Conservation (phyloP, 192 early-diverging fungal genomes). For the Powellomyces hirtus region DNA sequence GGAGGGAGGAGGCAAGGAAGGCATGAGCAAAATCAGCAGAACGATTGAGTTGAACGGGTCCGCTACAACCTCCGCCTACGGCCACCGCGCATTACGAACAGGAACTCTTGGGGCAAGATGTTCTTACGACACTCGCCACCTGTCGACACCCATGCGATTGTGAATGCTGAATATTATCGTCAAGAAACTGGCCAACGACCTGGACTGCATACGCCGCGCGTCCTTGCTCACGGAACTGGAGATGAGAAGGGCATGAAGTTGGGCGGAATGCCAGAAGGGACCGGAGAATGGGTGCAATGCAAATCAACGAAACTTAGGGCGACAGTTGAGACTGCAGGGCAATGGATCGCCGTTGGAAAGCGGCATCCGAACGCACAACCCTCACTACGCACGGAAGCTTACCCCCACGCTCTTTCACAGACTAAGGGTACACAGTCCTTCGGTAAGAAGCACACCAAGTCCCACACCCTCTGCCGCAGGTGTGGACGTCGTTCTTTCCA, state of each 20-base stretch:
- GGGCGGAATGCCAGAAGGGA: not conserved
- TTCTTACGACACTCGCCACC: not conserved
- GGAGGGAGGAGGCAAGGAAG: no score
- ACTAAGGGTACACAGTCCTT: conserved; percentile 98
- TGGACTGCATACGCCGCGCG: no score
- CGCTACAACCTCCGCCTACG: not conserved
- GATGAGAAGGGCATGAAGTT: not conserved
- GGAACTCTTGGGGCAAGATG: not conserved
- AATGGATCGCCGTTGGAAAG: not conserved
- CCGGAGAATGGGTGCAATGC: not conserved
- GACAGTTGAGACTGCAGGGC: not conserved
- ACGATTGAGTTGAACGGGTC: not conserved
- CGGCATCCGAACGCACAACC: not conserved
- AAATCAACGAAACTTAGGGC: not conserved
- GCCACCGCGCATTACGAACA: not conserved
- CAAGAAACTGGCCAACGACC: no score
- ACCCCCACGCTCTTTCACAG: conserved; percentile 39
- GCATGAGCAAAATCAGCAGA: no score
- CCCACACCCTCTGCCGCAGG: conserved; percentile 97
- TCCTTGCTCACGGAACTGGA: not conserved
- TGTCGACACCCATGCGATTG: not conserved
- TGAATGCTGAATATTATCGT: no score
- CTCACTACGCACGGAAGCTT: not conserved
- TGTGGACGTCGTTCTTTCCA: conserved; percentile 98
- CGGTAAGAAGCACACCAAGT: conserved; percentile 99